Conservation (phyloP, 257 asterid species). For the Parsonsia alboflavescens region DNA sequence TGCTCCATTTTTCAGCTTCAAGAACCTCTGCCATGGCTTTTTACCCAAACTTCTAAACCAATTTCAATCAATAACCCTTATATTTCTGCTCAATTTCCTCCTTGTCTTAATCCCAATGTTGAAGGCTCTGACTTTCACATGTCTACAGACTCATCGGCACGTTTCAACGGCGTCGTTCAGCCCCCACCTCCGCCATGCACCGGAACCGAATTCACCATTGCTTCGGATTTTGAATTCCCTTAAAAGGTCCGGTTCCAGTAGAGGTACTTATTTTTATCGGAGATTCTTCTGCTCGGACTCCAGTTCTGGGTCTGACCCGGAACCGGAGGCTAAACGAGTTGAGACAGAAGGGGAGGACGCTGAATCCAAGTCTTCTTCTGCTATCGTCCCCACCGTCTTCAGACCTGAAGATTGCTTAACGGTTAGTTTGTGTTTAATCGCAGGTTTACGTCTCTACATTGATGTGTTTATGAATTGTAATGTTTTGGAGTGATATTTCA, state of each 20-base stretch:
- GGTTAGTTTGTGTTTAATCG: slow-evolving; percentile 24
- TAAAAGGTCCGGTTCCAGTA: slow-evolving; percentile 25
- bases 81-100: slow-evolving; percentile 8
- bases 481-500: background rate
- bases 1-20: slow-evolving; percentile 27
- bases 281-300: slow-evolving; percentile 86
- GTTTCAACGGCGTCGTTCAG: slow-evolving; percentile 30
- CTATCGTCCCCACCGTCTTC: slow-evolving; percentile 71
- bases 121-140: slow-evolving; percentile 60
- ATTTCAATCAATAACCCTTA: background rate
- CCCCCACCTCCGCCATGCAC: slow-evolving; percentile 37
- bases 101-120: slow-evolving; percentile 38
- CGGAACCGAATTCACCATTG: slow-evolving; percentile 50
- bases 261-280: slow-evolving; percentile 33
- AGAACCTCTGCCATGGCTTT: slow-evolving; percentile 47
- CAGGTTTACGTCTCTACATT: background rate
- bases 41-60: slow-evolving; percentile 10
- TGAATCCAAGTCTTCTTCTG: slow-evolving; percentile 58
- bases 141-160: slow-evolving; percentile 38
- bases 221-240: slow-evolving; percentile 35
- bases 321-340: slow-evolving; percentile 32
- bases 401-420: slow-evolving; percentile 87
- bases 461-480: background rate
- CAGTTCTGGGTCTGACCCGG: slow-evolving; percentile 46
- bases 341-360: slow-evolving; percentile 42